Evolutionary conservation across 2,329 filamentous ascomycete species (phyloP), one percentile per base, ranked within the genome.

Genomic region (Teratosphaeriaceae sp.): DNA sequence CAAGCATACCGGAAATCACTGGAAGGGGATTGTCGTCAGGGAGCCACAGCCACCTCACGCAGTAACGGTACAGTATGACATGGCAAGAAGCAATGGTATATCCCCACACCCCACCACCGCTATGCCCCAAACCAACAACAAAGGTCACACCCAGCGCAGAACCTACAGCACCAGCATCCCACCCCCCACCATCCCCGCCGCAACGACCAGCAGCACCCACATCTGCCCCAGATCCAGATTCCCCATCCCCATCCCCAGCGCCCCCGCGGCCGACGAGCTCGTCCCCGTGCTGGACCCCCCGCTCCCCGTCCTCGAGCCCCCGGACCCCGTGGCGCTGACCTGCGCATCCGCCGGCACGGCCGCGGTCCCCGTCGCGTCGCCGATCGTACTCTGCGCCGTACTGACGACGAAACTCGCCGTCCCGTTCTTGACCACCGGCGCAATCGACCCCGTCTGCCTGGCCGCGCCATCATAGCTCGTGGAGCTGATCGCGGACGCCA

Each of bases 341-440:
- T 41, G 38, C 26, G 38, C 38, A 26, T 50, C 45, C 3, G 42
- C 47, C 5, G 59, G 59, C 3, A 60, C 49, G 12, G 59, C 59
- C 18, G 49, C 55, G 7, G 52, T 51, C n/a, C 59, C 59, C 9
- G 59, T 60, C 8, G 58, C 59, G 2, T 50, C 51, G 4, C 58
- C 59, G 3, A 61, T 40, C 3, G 59, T 47, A n/a, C 52, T 51
- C 5, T 36, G 40, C 21, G 46, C 49, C 2, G 53, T 58, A 27
- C 43, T 51, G 19, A 49, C 57, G 2, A 35, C 23, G 36, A 53
- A 58, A 20, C 42, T 47, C 9, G 34, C 46, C 4, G 55, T 50
- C 2, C 44, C 52, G 8, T 45, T 47, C 7, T 37, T 20, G 16
- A 55, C 52, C 5, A 40, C 46, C 12, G 51, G 43, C 12, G 54